phyloP scores from a whole-genome alignment of 495 filamentous ascomycete species.

The Aspergillus ellipticus region DNA sequence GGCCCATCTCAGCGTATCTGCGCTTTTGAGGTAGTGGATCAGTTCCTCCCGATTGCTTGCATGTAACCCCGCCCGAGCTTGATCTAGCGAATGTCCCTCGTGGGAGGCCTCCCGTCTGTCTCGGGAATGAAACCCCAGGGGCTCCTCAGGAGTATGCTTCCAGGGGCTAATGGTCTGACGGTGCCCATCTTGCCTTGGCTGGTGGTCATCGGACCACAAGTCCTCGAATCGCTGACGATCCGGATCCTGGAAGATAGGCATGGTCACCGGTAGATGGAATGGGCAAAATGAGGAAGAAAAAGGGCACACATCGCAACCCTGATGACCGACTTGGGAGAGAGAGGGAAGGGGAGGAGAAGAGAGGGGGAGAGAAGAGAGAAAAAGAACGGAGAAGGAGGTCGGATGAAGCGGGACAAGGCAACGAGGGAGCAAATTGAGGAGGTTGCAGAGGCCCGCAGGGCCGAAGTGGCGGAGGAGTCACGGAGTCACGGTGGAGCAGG shows the following conservation, averaged over 20 bases:
- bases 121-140: slow-evolving; percentile 3
- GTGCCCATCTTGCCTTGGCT: slow-evolving; percentile 14
- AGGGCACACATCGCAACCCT: slow-evolving; percentile 16
- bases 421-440: neutral
- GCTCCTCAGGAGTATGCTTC: slow-evolving; percentile 9
- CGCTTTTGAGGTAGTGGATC: slow-evolving; percentile 79
- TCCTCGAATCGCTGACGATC: slow-evolving; percentile 32
- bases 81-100: slow-evolving; percentile 4
- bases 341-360: slow-evolving; percentile 9
- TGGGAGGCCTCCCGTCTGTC: slow-evolving; percentile 5
- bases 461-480: slow-evolving; percentile 10
- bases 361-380: slow-evolving; percentile 7
- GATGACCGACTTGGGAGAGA: slow-evolving; percentile 8
- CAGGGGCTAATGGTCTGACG: slow-evolving; percentile 15
- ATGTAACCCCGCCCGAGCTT: slow-evolving; percentile 19
- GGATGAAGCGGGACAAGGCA: slow-evolving; percentile 14
- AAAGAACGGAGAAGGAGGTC: slow-evolving; percentile 12
- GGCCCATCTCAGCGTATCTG: slow-evolving; percentile 73
- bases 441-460: neutral
- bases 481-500: slow-evolving; percentile 2
- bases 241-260: slow-evolving; percentile 41
- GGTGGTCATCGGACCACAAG: slow-evolving; percentile 27
- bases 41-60: slow-evolving; percentile 65
- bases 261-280: slow-evolving; percentile 20
- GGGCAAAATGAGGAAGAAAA: slow-evolving; percentile 1